Conservation (phyloP, 306 rosid genomes). For the Senna tora region DNA sequence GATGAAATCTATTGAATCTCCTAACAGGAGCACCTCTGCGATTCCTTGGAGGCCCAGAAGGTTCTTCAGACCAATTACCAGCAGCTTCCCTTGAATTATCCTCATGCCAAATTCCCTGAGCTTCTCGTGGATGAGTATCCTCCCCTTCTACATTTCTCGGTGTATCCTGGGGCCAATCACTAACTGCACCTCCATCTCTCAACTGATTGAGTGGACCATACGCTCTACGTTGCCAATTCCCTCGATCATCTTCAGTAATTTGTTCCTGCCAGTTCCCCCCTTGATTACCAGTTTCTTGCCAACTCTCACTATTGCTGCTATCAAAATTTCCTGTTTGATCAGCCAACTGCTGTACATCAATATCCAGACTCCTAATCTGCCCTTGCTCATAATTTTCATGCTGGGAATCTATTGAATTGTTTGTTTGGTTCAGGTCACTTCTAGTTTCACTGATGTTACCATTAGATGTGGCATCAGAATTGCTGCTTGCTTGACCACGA, state of each 20-base stretch:
- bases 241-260: conserved; percentile 60
- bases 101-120: conserved; percentile 71
- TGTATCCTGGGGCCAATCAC: conserved; percentile 71
- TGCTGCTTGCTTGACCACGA: conserved; percentile 80
- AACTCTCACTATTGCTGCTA: conserved; percentile 58
- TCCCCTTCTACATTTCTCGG: conserved; percentile 63
- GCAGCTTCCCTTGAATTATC: conserved; percentile 68
- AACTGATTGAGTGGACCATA: conserved; percentile 64
- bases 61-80: conserved; percentile 84
- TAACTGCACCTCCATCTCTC: conserved; percentile 64
- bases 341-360: conserved; percentile 54
- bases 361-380: conserved; percentile 59
- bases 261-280: conserved; percentile 70
- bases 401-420: conserved; percentile 52
- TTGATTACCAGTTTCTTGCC: conserved; percentile 73
- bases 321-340: conserved; percentile 60
- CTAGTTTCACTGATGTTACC: conserved; percentile 64
- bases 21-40: conserved; percentile 73
- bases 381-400: conserved; percentile 62
- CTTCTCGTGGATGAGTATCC: conserved; percentile 60
- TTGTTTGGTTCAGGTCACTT: conserved; percentile 58
- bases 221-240: conserved; percentile 70
- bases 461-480: conserved; percentile 65
- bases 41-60: conserved; percentile 75
- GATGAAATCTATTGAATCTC: conserved; percentile 89